Evolutionary conservation across 2,329 filamentous ascomycete species (phyloP), one percentile per base, ranked within the genome.

Genomic region (Aureobasidium musti): DNA sequence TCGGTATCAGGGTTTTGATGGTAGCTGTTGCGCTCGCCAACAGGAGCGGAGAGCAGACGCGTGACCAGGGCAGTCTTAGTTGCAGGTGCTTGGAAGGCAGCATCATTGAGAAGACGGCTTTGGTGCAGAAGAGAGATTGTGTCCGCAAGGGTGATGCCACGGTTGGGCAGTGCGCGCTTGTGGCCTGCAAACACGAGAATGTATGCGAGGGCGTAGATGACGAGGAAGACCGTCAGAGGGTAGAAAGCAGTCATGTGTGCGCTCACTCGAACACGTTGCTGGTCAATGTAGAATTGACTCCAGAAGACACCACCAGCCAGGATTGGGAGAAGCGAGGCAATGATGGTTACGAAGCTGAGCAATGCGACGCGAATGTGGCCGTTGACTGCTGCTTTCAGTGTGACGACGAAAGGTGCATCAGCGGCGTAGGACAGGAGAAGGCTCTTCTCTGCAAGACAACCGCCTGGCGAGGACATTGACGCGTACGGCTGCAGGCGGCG

Each of bases 51-150:
- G 60, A 91, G 87, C 2, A 97, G 79, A 49, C 90, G 82, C 0
- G 84, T 87, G 26, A 89, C 83, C 23, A 97, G 83, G 70, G 92
- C 89, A 0, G 81, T 81, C 70, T 88, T 89, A n/a, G 83, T 87
- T 33, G 83, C 81, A 2, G 89, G 86, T 43, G 87, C 84, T 60
- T 87, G 83, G 74, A 97, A 94, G 0, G 89, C 85, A 11, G 87
- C 83, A 73, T 97, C 92, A 5, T 85, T 82, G 1, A 91, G 80
- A 21, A 96, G 80, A 28, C 89, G 88, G 50, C 88, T 88, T 71
- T 89, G 88, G 67, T 91, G 87, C 49, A 94, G 82, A 75, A 94
- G 93, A 73, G 87, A 89, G 71, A 96, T 84, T 26, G 93, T 82
- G 74, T 93, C 91, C 1, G 90, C 90, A 21, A 96, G 82, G 54